Base-by-base conservation (phyloP, 1,139 yeast genomes). In the Yamadazyma mexicana region DNA sequence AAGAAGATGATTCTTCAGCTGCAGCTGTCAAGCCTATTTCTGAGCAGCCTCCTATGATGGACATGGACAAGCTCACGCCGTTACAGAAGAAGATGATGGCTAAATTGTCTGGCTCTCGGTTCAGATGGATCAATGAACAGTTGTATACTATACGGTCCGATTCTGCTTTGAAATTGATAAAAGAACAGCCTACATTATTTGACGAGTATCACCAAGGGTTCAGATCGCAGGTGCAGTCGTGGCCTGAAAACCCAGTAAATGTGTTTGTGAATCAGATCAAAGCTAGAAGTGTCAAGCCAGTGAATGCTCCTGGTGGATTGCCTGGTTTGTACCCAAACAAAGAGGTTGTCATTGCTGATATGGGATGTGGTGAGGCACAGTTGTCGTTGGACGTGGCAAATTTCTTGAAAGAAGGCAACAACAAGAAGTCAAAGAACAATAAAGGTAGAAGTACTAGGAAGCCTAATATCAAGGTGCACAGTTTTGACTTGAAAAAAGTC, bases 321-420 rank as follows among this genome's bases (percentile, higher is more conserved):
- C 96, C 96, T 2, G 92, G 92, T 14, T 58, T 76, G 34, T 40
- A 46, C 30, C 56, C 67, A 2, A 55, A 58, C 35, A 75, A 72
- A 43, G 66, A 69, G 39, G 82, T 89, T 28, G 88, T 85, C 2
- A 76, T 92, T 40, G 97, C 98, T 0, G 98, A 92, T 65, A 89
- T 92, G 97, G 98, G 98, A 10, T 92, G 98, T 62, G 98, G 98
- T 37, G 98, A 92, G 61, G 98, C 98, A 0, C 86, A 85, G 54
- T 71, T 92, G 33, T 82, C 96, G 1, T 61, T 75, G 28, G 86
- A 87, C 48, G 73, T 88, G 30, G 65, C 69, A 34, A 70, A 74
- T 16, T 77, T 78, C 50, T 68, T 76, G 39, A 64, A 66, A 34
- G 59, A 64, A 43, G 62, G 59, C 54, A 67, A 62, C 40, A 40